Evolutionary conservation across 2,329 filamentous ascomycete genomes (phyloP), one percentile per base, ranked within the genome.

Genomic region (Rachicladosporium sp.): DNA sequence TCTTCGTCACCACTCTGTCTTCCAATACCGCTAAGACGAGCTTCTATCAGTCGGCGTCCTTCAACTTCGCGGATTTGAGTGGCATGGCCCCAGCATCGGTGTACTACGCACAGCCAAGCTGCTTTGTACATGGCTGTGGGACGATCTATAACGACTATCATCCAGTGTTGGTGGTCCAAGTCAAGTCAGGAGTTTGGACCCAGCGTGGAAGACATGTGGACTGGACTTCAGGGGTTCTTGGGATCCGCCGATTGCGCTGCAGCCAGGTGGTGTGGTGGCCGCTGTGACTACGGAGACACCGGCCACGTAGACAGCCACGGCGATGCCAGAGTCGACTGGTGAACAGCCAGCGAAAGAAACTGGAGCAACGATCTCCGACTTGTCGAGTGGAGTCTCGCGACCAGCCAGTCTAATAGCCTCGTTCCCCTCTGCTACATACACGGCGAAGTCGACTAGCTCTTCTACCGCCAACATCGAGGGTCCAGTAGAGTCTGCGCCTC

Each of bases 231-330:
- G 39, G 7, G 47, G 47, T 12, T 19, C 46, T 8, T 45, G 43
- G 29, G 46, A 48, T 35, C 46, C 46, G 8, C 46, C 46, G 10
- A 41, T 36, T 6, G 45, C 45, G 11, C 35, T 47, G 12, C 12
- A 19, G 15, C 15, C 15, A 19, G 15, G 15, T 19, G 15, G 15
- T 19, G 15, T 19, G 15, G 15, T 19, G 15, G 15, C 15, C 15
- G 15, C 15, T 19, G 15, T 19, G 15, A 19, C 15, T 19, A 19
- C 15, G 15, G 15, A 19, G 15, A 19, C 15, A 19, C 15, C 15
- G 15, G 15, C 15, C 15, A 19, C 15, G 15, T 19, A 19, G 3
- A 19, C 15, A 19, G 15, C 15, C 15, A 19, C 15, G 15, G 15
- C 15, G 15, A 19, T 19, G 3, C 15, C 15, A 19, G 15, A 19